Base-by-base conservation (phyloP, 345 rosid genomes). In the Heritiera littoralis region DNA sequence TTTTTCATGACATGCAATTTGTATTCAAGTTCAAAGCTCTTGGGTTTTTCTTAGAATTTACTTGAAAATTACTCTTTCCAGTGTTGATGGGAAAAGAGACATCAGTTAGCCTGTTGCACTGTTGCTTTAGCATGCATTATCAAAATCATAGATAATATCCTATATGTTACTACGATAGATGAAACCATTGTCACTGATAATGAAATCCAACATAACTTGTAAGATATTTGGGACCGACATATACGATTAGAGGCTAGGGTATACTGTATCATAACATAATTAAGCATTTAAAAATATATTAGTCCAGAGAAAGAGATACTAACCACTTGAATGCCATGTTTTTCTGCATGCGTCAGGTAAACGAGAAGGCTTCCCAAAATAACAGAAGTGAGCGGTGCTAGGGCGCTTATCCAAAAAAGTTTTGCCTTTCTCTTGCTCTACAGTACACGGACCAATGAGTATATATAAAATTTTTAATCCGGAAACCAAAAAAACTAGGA, bases 261-360 rank as follows among this genome's bases (percentile, higher is more conserved):
- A 23, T 23, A 23, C 28, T 23, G 28, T 23, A 23, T 23, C 28
- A 23, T 23, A 23, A 23, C 9, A 52, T 52, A 14, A 52, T 54
- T 54, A 54, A 54, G n/a, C 18, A 54, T 15, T 54, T 54, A 54
- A 54, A 54, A 54, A 54, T 15, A 9, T 17, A 9, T 59, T 60
- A 60, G 35, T 65, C 9, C 15, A 30, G 38, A 54, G 38, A 23
- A 11, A 23, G 12, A 69, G 71, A 46, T 17, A 58, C 85, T 84
- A 68, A 92, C 99, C 97, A 96, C 99, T 89, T 88, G 92, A 64
- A 96, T 93, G 40, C 98, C 99, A 81, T 94, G 98, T 83, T 82
- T 94, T 84, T 96, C 99, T 38, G 98, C 99, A 66, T 92, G 93
- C 23, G 94, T 88, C 80, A 94, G 77, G 80, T 90, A 93, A 64